phyloP scores from a whole-genome alignment of 1,284 basidiomycete species.

The Testicularia cyperi region DNA sequence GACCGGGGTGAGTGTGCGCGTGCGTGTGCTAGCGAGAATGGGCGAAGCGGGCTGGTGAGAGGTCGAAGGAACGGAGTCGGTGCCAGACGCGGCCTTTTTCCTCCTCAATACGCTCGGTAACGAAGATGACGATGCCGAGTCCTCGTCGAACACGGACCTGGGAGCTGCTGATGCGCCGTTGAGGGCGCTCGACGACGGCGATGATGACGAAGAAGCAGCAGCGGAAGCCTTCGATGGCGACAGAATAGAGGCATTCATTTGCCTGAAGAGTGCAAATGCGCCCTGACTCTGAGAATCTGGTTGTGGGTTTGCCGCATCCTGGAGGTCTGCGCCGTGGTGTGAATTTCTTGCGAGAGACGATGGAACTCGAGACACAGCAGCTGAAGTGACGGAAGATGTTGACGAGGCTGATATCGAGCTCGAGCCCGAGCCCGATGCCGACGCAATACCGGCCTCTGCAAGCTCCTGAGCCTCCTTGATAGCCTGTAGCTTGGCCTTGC shows the following conservation, averaged over 20 bases:
- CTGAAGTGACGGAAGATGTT: neutral
- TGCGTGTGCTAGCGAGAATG: neutral
- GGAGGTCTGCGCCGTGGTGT: too few species aligned
- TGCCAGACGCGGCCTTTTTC: slow-evolving; percentile 1
- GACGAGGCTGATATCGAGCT: neutral
- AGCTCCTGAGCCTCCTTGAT: slow-evolving; percentile 29
- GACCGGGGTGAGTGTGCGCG: neutral
- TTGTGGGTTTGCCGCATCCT: too few species aligned
- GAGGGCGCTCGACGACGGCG: slow-evolving; percentile 6
- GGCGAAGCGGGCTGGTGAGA: neutral
- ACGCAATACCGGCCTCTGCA: slow-evolving; percentile 3
- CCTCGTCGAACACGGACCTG: slow-evolving; percentile 34
- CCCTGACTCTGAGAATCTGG: neutral
- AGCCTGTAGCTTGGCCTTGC: slow-evolving; percentile 27
- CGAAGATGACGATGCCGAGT: slow-evolving; percentile 5
- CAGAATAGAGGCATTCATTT: too few species aligned
- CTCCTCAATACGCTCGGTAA: slow-evolving; percentile 16
- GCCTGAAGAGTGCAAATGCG: neutral
- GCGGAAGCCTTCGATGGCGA: neutral
- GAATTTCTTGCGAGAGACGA: neutral
- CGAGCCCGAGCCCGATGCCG: neutral
- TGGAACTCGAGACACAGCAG: neutral
- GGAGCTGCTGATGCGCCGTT: slow-evolving; percentile 17
- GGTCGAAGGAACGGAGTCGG: too few species aligned
- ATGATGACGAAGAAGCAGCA: neutral